Conservation (phyloP, 805 yeast species). For the Saccharomycopsis babjevae region DNA sequence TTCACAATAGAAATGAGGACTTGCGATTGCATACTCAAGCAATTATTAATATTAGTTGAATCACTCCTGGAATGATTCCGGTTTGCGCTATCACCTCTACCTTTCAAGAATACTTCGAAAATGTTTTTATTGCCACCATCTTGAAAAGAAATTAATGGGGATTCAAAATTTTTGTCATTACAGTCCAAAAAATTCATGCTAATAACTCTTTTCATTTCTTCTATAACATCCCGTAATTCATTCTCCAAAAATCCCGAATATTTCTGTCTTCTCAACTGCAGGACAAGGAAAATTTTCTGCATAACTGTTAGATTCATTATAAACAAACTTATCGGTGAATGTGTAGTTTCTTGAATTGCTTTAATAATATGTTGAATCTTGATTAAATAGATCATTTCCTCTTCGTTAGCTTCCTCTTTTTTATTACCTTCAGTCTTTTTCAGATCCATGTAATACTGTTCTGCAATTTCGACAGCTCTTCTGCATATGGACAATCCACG, state of each 20-base stretch:
- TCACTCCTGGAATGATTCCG: not conserved
- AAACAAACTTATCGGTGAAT: slow-evolving; percentile 58
- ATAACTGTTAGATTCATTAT: slow-evolving; percentile 53
- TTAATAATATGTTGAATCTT: slow-evolving; percentile 64
- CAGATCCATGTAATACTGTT: slow-evolving; percentile 39
- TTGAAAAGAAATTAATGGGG: not conserved
- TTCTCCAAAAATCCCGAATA: slow-evolving; percentile 65
- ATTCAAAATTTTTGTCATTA: slow-evolving; percentile 6
- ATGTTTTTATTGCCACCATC: not conserved
- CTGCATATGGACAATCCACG: slow-evolving; percentile 81
- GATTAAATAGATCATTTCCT: slow-evolving; percentile 40
- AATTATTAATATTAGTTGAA: not conserved
- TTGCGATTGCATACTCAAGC: slow-evolving; percentile 23
- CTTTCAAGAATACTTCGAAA: slow-evolving; percentile 7
- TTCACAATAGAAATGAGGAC: slow-evolving; percentile 51
- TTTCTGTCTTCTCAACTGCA: slow-evolving; percentile 51
- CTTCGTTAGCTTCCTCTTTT: slow-evolving; percentile 20
- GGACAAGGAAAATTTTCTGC: slow-evolving; percentile 62
- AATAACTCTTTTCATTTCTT: slow-evolving; percentile 54
- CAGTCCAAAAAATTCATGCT: slow-evolving; percentile 27
- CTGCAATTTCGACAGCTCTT: slow-evolving; percentile 84
- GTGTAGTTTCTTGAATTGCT: slow-evolving; percentile 72
- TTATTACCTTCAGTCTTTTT: slow-evolving; percentile 15
- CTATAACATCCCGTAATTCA: slow-evolving; percentile 64
- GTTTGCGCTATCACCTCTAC: not conserved